These are phyloP conservation scores for Cucumis cinereus DNA, from an alignment of 306 rosid species.

Conservation along the genomic window DNA sequence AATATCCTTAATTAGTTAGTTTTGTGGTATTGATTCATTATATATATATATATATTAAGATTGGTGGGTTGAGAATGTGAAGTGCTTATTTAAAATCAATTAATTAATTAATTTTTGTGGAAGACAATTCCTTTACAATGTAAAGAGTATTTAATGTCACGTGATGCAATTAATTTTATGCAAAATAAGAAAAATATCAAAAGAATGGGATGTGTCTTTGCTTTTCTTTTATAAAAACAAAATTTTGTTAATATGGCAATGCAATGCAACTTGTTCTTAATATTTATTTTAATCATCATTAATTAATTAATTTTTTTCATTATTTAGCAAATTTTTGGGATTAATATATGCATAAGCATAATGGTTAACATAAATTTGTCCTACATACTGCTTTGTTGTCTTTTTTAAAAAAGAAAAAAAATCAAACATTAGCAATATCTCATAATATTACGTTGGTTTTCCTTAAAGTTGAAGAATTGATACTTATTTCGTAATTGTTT, in stretches of 20 bases:
- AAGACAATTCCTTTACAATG: not conserved
- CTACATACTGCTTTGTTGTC: not conserved
- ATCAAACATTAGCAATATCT: not conserved
- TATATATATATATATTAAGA: not conserved
- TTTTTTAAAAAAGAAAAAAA: not conserved
- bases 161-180: constrained; percentile 6
- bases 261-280: not conserved
- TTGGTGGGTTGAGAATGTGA: not conserved
- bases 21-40: too few species aligned
- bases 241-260: not conserved
- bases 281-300: not conserved
- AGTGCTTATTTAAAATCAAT: not conserved
- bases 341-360: not conserved
- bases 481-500: too few species aligned
- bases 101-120: not conserved
- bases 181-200: not conserved
- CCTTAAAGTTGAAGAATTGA: too few species aligned
- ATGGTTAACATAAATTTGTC: not conserved
- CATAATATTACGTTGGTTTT: not conserved
- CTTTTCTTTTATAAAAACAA: not conserved
- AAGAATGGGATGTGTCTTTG: not conserved
- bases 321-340: not conserved
- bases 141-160: constrained; percentile 3
- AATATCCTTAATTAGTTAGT: too few species aligned
- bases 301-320: not conserved